Base-by-base conservation (phyloP, 2,329 filamentous ascomycete species). In the Microcera coccophila region DNA sequence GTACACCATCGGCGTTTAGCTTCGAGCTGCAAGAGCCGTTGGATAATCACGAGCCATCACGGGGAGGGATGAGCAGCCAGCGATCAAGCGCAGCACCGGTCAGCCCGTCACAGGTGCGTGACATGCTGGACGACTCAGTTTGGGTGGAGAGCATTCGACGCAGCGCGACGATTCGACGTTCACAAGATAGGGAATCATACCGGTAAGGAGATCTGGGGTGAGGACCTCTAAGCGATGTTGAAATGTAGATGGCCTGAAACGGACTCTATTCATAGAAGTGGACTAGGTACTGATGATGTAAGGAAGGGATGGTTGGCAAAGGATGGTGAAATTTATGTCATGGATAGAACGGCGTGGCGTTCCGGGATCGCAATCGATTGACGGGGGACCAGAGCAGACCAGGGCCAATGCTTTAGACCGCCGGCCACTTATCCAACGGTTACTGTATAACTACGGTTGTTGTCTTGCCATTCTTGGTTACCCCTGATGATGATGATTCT, bases 71-170 rank as follows among this genome's bases (percentile, higher is more conserved):
- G 78, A 74, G 60, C 79, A 79, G 54, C 71, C 46, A 32, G 49
- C 35, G 22, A 47, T 47, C 12, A 39, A 84, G 33, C 78, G 82
- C 18, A 80, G 78, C 41, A 90, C 85, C 63, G 74, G 83, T 90
- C 44, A 88, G 81, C 58, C 82, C 84, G 38, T 79, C 83, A 36
- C 85, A 90, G 57, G 86, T 94, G 53, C 80, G 90, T 63, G 82
- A 90, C 53, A 86, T 93, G 61, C 76, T 97, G 41, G 88, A 93
- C 58, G 87, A 91, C 59, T 93, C 88, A 15, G 84, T 87, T 14
- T 97, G 91, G 91, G 87, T 91, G 39, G 88, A 95, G 68, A 95
- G 87, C 71, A 90, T 96, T 52, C 77, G 90, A 50, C 78, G 89
- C 49, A 95, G 89, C 68, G 89, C 93, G 55, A 95, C 90, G 40